These are phyloP conservation scores for Cercis canadensis DNA, from an alignment of 306 rosid species.

Conservation along the genomic window DNA sequence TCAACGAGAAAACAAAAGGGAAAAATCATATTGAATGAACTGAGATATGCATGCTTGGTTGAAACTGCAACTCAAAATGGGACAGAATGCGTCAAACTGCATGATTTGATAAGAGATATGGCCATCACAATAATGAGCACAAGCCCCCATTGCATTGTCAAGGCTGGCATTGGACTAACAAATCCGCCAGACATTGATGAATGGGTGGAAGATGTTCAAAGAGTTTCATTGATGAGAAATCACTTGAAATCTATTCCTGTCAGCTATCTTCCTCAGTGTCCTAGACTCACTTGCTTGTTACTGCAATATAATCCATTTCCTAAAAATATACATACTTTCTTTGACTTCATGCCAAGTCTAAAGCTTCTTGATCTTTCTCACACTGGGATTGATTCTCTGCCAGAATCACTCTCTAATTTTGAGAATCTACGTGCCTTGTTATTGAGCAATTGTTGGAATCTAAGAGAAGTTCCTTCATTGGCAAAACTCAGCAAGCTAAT, in stretches of 20 bases:
- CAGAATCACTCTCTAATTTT: no score
- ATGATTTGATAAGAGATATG: slow-evolving; percentile 28
- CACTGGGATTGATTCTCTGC: no score
- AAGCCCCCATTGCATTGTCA: slow-evolving; percentile 3
- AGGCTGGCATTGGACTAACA: slow-evolving; percentile 26
- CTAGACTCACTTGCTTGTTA: no score
- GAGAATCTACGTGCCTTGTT: no score
- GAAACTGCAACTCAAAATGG: slow-evolving; percentile 15
- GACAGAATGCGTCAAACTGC: slow-evolving; percentile 19
- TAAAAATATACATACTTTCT: no score
- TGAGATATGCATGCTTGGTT: slow-evolving; percentile 33
- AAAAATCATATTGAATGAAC: slow-evolving; percentile 25
- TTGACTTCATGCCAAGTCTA: no score
- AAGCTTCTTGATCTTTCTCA: no score
- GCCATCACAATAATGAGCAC: slow-evolving; percentile 15
- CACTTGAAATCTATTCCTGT: neutral
- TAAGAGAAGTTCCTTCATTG: no score
- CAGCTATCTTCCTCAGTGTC: no score
- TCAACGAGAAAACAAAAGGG: slow-evolving; percentile 15
- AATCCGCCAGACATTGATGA: neutral
- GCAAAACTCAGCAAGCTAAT: no score
- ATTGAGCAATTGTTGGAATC: no score
- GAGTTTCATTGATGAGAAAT: slow-evolving; percentile 33
- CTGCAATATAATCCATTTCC: no score
- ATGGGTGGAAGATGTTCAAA: slow-evolving; percentile 26